Evolutionary conservation across 495 filamentous ascomycete species (phyloP).

Genomic region (Neurospora sp.): DNA sequence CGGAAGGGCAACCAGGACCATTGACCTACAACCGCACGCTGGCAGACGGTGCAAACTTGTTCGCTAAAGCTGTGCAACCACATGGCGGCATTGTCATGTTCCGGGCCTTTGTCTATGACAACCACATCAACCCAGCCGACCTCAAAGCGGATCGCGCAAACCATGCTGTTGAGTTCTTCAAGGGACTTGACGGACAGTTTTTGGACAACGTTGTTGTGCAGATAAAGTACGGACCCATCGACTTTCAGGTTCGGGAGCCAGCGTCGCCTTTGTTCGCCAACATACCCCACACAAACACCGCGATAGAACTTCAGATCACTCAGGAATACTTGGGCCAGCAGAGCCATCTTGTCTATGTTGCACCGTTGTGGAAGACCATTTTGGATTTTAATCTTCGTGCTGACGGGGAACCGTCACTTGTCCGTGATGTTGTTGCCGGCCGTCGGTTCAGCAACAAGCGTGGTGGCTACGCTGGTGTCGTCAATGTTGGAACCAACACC

Average conservation of each 20-base stretch:
- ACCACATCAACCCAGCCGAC: constrained; percentile 36
- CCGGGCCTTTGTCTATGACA: constrained; percentile 65
- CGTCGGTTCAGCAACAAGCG: constrained; percentile 47
- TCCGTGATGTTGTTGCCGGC: constrained; percentile 50
- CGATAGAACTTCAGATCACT: constrained; percentile 56
- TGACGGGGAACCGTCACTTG: constrained; percentile 39
- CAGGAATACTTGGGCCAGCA: constrained; percentile 70
- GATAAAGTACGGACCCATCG: constrained; percentile 66
- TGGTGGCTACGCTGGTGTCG: constrained; percentile 55
- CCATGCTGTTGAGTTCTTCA: constrained; percentile 58
- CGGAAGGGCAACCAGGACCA: constrained; percentile 65
- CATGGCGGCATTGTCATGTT: constrained; percentile 63
- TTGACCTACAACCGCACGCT: constrained; percentile 61
- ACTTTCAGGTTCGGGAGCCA: constrained; percentile 68
- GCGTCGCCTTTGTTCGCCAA: constrained; percentile 61
- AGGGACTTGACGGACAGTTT: constrained; percentile 53
- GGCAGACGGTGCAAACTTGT: constrained; percentile 59
- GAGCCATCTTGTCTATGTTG: constrained; percentile 54
- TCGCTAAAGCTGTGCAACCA: constrained; percentile 49
- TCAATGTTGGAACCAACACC: constrained; percentile 56
- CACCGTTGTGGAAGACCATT: constrained; percentile 58
- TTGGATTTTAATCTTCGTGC: constrained; percentile 57
- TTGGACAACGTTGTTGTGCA: constrained; percentile 62
- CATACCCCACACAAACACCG: constrained; percentile 44
- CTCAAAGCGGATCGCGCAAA: constrained; percentile 63